These are phyloP conservation scores for Pleurotus tuber-regium DNA, from an alignment of 768 basidiomycete genomes.

Conservation along the genomic window DNA sequence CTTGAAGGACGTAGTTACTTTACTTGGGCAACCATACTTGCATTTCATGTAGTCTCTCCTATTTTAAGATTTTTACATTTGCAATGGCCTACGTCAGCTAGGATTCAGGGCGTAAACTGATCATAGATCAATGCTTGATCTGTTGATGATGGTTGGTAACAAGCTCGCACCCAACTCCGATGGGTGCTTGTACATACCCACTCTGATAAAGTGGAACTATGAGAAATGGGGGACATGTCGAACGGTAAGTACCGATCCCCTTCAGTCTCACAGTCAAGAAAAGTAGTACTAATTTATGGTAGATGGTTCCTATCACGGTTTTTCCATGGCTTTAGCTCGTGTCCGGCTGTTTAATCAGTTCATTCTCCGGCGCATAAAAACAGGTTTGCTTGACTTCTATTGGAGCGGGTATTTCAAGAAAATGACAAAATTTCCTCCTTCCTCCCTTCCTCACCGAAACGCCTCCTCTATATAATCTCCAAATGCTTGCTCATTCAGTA, in stretches of 20 bases:
- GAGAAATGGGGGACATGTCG: constrained; percentile 10
- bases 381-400: constrained; percentile 7
- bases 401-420: constrained; percentile 4
- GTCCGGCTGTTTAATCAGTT: constrained; percentile 6
- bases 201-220: constrained; percentile 11
- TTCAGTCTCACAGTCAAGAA: constrained; percentile 9
- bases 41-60: neutral
- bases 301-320: constrained; percentile 12
- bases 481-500: constrained; percentile 3
- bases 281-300: constrained; percentile 6
- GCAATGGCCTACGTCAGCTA: neutral
- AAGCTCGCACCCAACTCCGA: constrained; percentile 10
- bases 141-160: constrained; percentile 4
- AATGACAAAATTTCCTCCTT: neutral
- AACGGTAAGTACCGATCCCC: constrained; percentile 11
- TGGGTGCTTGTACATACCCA: constrained; percentile 2
- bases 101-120: neutral
- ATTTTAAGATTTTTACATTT: neutral
- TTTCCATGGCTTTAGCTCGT: constrained; percentile 12
- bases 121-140: constrained; percentile 10
- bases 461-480: constrained; percentile 5
- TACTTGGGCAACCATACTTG: neutral
- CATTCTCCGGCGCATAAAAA: constrained; percentile 10
- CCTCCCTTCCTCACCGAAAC: neutral
- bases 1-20: neutral